Conservation (phyloP, 2,329 filamentous ascomycete species). For the Botrytis fragariae region DNA sequence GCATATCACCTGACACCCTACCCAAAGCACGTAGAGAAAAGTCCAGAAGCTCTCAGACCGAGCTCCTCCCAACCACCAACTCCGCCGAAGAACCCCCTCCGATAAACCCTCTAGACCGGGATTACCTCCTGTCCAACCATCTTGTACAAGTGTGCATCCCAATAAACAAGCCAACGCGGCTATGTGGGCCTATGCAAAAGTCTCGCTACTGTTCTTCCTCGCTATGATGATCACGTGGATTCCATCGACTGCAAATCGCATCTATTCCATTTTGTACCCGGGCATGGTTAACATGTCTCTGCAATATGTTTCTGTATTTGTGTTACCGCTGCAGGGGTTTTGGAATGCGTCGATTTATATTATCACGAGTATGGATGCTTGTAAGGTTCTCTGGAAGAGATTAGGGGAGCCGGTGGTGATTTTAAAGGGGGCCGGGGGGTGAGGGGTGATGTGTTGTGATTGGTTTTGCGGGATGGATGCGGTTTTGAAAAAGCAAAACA, state of each 20-base stretch:
- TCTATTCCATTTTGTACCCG: slow-evolving; percentile 64
- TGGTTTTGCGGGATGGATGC: neutral
- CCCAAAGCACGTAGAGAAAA: neutral
- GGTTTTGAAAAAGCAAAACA: neutral
- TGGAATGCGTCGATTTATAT: slow-evolving; percentile 82
- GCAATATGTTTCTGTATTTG: slow-evolving; percentile 68
- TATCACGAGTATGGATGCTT: slow-evolving; percentile 56
- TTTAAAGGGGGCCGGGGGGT: neutral
- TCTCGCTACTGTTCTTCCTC: slow-evolving; percentile 68
- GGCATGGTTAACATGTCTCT: slow-evolving; percentile 55
- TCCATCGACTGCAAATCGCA: slow-evolving; percentile 72
- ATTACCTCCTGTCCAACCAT: neutral
- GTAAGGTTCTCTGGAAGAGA: neutral
- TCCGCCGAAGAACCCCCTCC: slow-evolving; percentile 39
- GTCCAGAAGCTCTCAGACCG: slow-evolving; percentile 49
- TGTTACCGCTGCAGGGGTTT: slow-evolving; percentile 78
- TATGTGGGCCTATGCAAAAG: slow-evolving; percentile 68
- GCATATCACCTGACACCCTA: neutral
- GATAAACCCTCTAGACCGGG: neutral
- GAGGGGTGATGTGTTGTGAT: neutral
- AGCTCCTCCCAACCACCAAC: slow-evolving; percentile 39
- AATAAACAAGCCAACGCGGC: slow-evolving; percentile 51
- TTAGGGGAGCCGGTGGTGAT: neutral
- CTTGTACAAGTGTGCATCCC: neutral
- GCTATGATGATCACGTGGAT: slow-evolving; percentile 73